Conservation (phyloP, 176 grass and related monocot species). For the Stipa capillata region DNA sequence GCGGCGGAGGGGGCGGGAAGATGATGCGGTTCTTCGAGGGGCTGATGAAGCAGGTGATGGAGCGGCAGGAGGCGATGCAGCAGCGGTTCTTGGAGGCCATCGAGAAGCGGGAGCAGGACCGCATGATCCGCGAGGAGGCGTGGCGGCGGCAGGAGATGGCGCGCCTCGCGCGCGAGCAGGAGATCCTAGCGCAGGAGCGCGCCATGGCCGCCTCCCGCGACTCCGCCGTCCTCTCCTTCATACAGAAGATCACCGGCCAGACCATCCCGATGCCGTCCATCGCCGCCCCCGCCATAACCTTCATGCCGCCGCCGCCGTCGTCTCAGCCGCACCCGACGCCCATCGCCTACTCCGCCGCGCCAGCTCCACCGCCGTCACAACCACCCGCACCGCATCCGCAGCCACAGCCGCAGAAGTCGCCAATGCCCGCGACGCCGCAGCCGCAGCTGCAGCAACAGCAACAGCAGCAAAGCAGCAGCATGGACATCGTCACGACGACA, state of each 20-base stretch:
- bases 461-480: constrained; percentile 24
- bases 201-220: constrained; percentile 66
- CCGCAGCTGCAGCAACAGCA: neutral
- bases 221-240: constrained; percentile 69
- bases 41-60: constrained; percentile 72
- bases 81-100: constrained; percentile 77
- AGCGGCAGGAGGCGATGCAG: constrained; percentile 87
- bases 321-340: neutral
- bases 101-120: constrained; percentile 74
- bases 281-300: constrained; percentile 22
- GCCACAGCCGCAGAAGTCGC: neutral
- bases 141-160: constrained; percentile 84
- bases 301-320: constrained; percentile 16
- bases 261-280: constrained; percentile 50
- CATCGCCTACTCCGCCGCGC: neutral
- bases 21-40: constrained; percentile 87
- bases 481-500: constrained; percentile 21
- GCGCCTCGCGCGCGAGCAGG: constrained; percentile 70
- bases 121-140: constrained; percentile 86
- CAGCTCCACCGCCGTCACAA: neutral
- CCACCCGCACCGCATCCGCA: constrained; percentile 8
- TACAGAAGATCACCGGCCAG: constrained; percentile 77
- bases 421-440: neutral
- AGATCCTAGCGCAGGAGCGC: constrained; percentile 73
- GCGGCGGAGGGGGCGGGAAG: constrained; percentile 25